Evolutionary conservation across 2,329 filamentous ascomycete species (phyloP), one percentile per base, ranked within the genome.

Genomic region (Colletotrichum incanum): DNA sequence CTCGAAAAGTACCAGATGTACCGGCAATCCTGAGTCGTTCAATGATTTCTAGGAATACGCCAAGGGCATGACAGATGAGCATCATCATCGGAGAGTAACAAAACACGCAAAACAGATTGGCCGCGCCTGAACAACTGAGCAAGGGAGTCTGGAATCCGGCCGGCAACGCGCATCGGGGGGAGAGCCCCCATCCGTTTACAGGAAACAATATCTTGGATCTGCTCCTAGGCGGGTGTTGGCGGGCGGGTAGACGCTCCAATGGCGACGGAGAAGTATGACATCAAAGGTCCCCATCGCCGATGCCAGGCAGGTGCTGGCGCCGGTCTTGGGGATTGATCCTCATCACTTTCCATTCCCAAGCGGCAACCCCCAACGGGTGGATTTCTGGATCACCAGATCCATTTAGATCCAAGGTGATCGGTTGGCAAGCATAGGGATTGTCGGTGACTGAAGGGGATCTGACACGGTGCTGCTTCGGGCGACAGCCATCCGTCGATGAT

Each of bases 261-360:
- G 18, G 64, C n/a, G 20, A 67, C 20, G 49, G 50, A 50, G 28
- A 41, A 26, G 56, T 23, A 72, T 72, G 69, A 72, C 69, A 72
- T 72, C 69, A 72, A 72, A n/a, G 50, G 26, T 41, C 67, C 37
- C 69, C 65, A 67, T 67, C 52, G 69, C 26, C 69, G 43, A 68
- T 72, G 65, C 58, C 37, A 52, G 37, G 37, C 41, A 55, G 37
- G 20, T 41, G 37, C 26, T 20, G 23, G 39, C 55, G 14, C 55
- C 28, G 43, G 34, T 41, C 18, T 67, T 55, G 39, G 14, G 49
- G 58, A 55, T 14, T 55, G 59, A 56, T 58, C 31, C 31, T 58
- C 43, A 45, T 12, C 58, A 41, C 14, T 28, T 62, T 37, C 28
- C 59, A 23, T 26, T 49, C 60, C 41, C 59, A 39, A 41, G 37